Evolutionary conservation across 1,284 basidiomycete genomes (phyloP).

Genomic region (Papiliotrema terrestris): DNA sequence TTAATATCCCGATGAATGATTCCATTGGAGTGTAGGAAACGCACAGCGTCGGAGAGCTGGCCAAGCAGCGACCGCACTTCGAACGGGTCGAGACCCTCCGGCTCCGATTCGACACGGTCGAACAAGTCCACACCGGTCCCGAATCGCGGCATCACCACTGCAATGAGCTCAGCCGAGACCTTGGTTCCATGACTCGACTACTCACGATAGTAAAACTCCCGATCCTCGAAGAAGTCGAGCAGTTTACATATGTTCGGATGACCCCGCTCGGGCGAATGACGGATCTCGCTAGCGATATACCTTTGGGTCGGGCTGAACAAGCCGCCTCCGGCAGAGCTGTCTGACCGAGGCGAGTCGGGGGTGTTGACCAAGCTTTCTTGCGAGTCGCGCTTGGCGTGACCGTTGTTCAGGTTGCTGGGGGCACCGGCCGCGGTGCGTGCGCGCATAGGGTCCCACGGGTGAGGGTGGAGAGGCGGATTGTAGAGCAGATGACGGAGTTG

Average conservation of each 20-base stretch:
- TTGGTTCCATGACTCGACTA: slow-evolving; percentile 2
- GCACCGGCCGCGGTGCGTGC: slow-evolving; percentile 3
- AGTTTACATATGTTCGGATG: slow-evolving; percentile 69
- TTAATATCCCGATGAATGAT: slow-evolving; percentile 98
- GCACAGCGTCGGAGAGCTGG: slow-evolving; percentile 88
- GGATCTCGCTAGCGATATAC: slow-evolving; percentile 37
- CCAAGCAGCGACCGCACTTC: slow-evolving; percentile 82
- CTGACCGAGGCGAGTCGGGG: slow-evolving; percentile 20
- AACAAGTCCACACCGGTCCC: slow-evolving; percentile 72
- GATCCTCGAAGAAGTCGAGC: slow-evolving; percentile 96
- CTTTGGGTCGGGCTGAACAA: slow-evolving; percentile 29
- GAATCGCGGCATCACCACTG: slow-evolving; percentile 54
- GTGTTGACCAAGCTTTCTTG: slow-evolving; percentile 6
- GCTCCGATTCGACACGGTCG: slow-evolving; percentile 87
- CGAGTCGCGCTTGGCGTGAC: background rate
- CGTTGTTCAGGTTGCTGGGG: too few species aligned
- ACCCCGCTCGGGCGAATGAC: slow-evolving; percentile 36
- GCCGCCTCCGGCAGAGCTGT: slow-evolving; percentile 9
- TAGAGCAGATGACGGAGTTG: slow-evolving; percentile 73
- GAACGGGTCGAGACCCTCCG: slow-evolving; percentile 73
- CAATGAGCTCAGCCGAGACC: slow-evolving; percentile 20
- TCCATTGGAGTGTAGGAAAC: slow-evolving; percentile 85
- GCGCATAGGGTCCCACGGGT: slow-evolving; percentile 70
- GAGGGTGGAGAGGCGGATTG: slow-evolving; percentile 61
- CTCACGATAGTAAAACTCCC: slow-evolving; percentile 89